Evolutionary conservation across 176 grass and related monocot species (phyloP), one percentile per base, ranked within the genome.

Genomic region (Lolium multiflorum): DNA sequence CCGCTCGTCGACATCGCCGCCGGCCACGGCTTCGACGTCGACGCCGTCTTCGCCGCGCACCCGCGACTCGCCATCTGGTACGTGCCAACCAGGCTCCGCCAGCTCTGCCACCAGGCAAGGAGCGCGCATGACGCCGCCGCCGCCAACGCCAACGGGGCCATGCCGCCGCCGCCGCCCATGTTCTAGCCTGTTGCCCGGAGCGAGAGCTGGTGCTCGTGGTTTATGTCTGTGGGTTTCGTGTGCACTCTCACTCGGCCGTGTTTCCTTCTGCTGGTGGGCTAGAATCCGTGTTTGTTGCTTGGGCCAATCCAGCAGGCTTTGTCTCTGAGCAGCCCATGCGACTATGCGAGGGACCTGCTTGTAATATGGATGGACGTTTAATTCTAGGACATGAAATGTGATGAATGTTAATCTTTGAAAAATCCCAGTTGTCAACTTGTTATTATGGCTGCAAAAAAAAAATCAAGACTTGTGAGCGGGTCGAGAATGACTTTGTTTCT

Each of bases 1-100:
- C 97, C 97, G 64, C 92, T 99, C 17, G 97, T 99, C 17, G 91
- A 91, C 55, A 99, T 99, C 76, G 86, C 97, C 0, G 94, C 97
- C 17, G 77, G 88, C 54, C 97, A 96, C 67, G 94, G 89, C 3
- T 99, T 93, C 94, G 97, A 99, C 84, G 87, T 99, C 71, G 97
- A 99, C 79, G 97, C 92, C 72, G 97, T 99, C 89, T 99, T 99
- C 92, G 92, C 88, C 79, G 92, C 94, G 17, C 97, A 99, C 85
- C 97, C 97, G 13, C 89, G 89, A 0, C 97, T 99, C 79, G 86
- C 94, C 84, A 85, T 96, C 82, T 99, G 97, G 97, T 99, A 99
- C 82, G 97, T 99, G 12, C 97, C 97, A 28, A 96, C 97, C 0
- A 93, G 91, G 82, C 94, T 99, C 58, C 90, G 97, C 17, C 97